Conservation (phyloP, 306 rosid genomes). For the Prunus fruticosa region DNA sequence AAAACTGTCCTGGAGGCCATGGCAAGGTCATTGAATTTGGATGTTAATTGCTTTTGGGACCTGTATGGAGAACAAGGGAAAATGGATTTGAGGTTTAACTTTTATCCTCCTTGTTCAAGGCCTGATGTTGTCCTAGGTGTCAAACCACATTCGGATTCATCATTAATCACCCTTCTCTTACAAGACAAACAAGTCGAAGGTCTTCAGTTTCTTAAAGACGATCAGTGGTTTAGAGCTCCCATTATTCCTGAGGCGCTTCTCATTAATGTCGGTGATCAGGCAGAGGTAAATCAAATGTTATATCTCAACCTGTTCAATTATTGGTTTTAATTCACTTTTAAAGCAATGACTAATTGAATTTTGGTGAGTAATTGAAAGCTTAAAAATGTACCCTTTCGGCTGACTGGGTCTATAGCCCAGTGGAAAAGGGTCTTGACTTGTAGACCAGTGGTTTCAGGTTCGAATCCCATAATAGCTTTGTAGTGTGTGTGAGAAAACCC, state of each 20-base stretch:
- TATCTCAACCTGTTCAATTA: not conserved
- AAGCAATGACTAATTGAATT: too few relatives aligned
- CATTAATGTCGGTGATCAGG: constrained; percentile 71
- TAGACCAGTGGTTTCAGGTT: too few relatives aligned
- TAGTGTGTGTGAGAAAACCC: too few relatives aligned
- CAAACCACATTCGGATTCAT: constrained; percentile 14
- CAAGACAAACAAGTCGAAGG: constrained; percentile 57
- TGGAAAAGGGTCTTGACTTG: too few relatives aligned
- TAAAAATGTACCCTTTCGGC: too few relatives aligned
- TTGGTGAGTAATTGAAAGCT: too few relatives aligned
- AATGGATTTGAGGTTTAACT: constrained; percentile 6
- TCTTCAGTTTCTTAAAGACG: constrained; percentile 61
- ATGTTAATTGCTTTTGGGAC: constrained; percentile 23
- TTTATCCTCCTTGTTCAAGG: constrained; percentile 11
- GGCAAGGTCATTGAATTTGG: constrained; percentile 68
- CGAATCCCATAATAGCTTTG: too few relatives aligned
- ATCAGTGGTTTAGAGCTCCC: constrained; percentile 62
- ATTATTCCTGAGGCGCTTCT: constrained; percentile 55
- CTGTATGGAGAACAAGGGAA: not conserved
- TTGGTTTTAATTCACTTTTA: too few relatives aligned
- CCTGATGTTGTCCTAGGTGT: constrained; percentile 15
- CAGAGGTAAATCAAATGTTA: not conserved
- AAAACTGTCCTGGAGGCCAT: constrained; percentile 57
- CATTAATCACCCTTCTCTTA: constrained; percentile 22
- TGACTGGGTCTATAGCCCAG: accelerated